phyloP scores from a whole-genome alignment of 352 stramenopile species.

The Peronospora farinosa region DNA sequence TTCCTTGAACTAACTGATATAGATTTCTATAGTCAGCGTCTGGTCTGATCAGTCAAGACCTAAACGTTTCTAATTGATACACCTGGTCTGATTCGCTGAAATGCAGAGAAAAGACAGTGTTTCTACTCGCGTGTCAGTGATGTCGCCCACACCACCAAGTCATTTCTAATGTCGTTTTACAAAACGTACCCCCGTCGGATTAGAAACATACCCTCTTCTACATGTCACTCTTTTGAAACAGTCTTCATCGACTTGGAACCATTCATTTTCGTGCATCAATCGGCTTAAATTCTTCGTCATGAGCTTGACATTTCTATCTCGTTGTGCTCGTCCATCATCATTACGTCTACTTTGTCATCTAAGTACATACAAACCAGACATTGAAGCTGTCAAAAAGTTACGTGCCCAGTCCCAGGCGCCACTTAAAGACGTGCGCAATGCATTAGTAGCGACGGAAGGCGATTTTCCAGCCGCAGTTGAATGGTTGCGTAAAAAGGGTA shows the following conservation, averaged over 20 bases:
- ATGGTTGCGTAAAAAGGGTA: constrained; percentile 87
- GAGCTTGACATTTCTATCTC: constrained; percentile 16
- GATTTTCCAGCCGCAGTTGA: constrained; percentile 83
- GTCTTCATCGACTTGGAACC: neutral
- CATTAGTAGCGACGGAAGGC: constrained; percentile 65
- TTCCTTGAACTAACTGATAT: no score
- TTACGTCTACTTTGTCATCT: constrained; percentile 28
- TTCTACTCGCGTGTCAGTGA: no score
- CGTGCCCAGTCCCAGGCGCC: constrained; percentile 78
- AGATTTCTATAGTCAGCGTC: no score
- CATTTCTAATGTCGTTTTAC: no score
- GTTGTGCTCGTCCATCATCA: constrained; percentile 7
- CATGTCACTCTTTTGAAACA: neutral
- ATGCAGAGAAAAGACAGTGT: no score
- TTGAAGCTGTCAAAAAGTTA: constrained; percentile 86
- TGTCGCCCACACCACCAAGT: neutral
- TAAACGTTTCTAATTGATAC: no score
- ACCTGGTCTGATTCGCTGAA: no score
- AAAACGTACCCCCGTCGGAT: no score
- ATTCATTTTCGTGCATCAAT: neutral
- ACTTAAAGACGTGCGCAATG: constrained; percentile 87
- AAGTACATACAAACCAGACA: constrained; percentile 78
- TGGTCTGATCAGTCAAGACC: no score
- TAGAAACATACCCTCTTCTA: no score
- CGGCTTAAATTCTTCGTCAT: no score